These are phyloP conservation scores for Castanospermum australe DNA, from an alignment of 306 rosid species.

Conservation along the genomic window DNA sequence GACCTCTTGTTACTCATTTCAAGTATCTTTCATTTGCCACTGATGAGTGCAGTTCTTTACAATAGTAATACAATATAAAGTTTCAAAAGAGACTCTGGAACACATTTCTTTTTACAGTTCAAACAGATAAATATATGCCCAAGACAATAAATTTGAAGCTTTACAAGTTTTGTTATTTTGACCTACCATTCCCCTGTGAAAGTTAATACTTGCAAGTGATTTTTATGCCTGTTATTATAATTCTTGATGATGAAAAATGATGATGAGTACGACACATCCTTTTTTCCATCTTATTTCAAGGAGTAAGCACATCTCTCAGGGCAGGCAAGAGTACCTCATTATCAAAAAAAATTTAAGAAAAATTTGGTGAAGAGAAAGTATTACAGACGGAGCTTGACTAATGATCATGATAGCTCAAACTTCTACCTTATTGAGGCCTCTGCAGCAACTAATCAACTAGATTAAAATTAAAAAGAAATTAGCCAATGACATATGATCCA, in stretches of 20 bases:
- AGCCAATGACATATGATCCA: too few relatives aligned
- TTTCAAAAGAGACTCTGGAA: background rate
- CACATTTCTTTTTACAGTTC: background rate
- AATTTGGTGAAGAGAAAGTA: background rate
- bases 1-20: background rate
- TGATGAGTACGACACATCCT: background rate
- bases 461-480: background rate
- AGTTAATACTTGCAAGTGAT: background rate
- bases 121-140: background rate
- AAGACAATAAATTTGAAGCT: background rate
- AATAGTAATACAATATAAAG: background rate
- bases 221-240: conserved; percentile 7
- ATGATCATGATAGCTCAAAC: too few relatives aligned
- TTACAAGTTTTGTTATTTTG: background rate
- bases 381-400: background rate
- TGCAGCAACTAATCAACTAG: background rate
- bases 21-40: background rate
- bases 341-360: too few relatives aligned
- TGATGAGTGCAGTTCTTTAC: background rate
- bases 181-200: background rate
- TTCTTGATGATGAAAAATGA: background rate
- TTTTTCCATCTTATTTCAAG: background rate
- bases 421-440: background rate
- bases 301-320: background rate
- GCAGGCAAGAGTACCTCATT: background rate